Base-by-base conservation (phyloP, 495 filamentous ascomycete genomes). In the Podospora pseudopauciseta region DNA sequence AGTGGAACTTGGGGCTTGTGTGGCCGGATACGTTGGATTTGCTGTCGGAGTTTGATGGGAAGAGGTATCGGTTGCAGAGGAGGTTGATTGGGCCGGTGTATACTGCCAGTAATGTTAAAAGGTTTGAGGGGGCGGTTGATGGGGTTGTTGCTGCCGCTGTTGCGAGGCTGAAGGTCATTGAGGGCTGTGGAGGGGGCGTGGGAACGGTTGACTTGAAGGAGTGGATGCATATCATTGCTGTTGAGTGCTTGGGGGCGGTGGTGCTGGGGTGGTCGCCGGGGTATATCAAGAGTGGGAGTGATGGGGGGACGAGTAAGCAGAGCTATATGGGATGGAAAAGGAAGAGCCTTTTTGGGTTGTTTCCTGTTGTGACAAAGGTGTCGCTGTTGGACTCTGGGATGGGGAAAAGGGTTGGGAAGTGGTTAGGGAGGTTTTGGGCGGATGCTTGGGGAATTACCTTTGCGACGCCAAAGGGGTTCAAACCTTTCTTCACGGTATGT, bases 171-270 rank as follows among this genome's bases (percentile, higher is more conserved):
- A 70, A 64, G 23, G 27, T 26, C 0, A 63, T 78, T 0, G 59
- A 74, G 0, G 23, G 55, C 6, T 5, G 23, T 2, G 80, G 77
- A 0, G 59, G 69, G 23, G 76, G 78, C 23, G 13, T 13, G 39
- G 11, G 39, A 16, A 49, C 39, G 39, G 54, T 80, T 0, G 79
- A 81, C 34, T 64, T 81, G 19, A 78, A 77, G 56, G 72, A 79
- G 39, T 82, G 80, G 79, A 75, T 82, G 74, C 80, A 82, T 67
- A 75, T 82, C 63, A 66, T 79, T 5, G 76, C 74, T 4, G 80
- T 82, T 19, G 80, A 82, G 44, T 80, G 76, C 32, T 73, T 82
- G 1, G 78, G 78, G 0, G 78, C 77, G 0, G 76, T 80, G 3
- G 79, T 81, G 0, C 65, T 82, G 0, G 73, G 75, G n/a, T 82